A percentile compares a stretch with the other conserved stretches of the same genome.
phyloP scores from a whole-genome alignment of 1,284 basidiomycete genomes.

The Cryptococcus amylolentus region DNA sequence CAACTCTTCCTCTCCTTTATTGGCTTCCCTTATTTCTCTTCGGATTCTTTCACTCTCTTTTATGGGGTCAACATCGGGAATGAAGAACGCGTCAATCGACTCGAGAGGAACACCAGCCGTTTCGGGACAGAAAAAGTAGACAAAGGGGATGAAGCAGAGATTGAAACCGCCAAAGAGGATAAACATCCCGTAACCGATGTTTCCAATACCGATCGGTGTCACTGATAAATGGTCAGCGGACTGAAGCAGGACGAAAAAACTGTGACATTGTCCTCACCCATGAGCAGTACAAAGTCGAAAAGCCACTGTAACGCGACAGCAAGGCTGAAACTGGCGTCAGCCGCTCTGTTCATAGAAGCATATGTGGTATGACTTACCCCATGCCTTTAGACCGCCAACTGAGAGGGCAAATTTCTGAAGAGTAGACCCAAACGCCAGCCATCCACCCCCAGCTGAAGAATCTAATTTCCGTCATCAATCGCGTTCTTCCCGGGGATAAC shows the following conservation, averaged over 20 bases:
- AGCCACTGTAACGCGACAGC: conserved; percentile 19
- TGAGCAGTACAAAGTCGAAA: conserved; percentile 52
- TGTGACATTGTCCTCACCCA: conserved; percentile 19
- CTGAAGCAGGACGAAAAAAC: neutral
- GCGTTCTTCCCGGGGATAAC: neutral
- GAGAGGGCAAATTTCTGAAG: conserved; percentile 18
- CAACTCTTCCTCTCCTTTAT: neutral
- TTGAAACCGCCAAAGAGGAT: conserved; percentile 56
- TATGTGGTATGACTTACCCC: conserved; percentile 6
- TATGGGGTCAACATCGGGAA: conserved; percentile 17
- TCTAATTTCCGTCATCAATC: neutral
- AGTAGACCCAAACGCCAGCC: conserved; percentile 22
- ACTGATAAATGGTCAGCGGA: conserved; percentile 19
- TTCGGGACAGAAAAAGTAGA: conserved; percentile 43
- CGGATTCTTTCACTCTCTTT: conserved; percentile 13
- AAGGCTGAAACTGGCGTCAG: conserved; percentile 5
- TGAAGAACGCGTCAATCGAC: conserved; percentile 17
- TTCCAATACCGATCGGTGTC: conserved; percentile 55
- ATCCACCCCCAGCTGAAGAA: conserved; percentile 22
- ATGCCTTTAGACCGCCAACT: conserved; percentile 21
- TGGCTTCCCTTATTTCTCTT: neutral
- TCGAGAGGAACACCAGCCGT: conserved; percentile 21
- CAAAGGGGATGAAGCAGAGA: conserved; percentile 53
- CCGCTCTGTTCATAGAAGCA: neutral
- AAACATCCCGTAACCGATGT: conserved; percentile 55